phyloP scores from a whole-genome alignment of 2,329 filamentous ascomycete genomes.

The Neonectria neomacrospora region DNA sequence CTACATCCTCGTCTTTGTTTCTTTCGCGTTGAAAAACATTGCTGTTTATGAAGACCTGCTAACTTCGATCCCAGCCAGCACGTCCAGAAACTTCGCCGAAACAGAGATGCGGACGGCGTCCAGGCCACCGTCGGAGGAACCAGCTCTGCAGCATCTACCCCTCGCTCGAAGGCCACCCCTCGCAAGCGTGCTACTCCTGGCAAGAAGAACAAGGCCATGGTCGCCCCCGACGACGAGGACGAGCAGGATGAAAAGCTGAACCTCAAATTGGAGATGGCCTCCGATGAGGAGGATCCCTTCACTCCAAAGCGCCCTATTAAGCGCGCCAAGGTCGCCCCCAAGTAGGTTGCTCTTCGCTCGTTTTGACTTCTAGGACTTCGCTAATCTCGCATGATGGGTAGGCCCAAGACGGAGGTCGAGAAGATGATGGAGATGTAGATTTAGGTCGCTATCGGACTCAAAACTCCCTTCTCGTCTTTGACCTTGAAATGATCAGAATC shows the following conservation, averaged over 20 bases:
- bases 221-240: constrained; percentile 39
- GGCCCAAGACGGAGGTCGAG: constrained; percentile 32
- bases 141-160: constrained; percentile 34
- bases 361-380: not conserved
- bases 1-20: constrained; percentile 16
- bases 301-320: constrained; percentile 37
- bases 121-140: constrained; percentile 32
- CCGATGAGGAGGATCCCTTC: constrained; percentile 23
- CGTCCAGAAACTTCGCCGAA: constrained; percentile 57
- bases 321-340: constrained; percentile 35
- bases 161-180: constrained; percentile 41
- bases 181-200: constrained; percentile 46
- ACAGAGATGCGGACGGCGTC: constrained; percentile 45
- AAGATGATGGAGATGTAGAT: constrained; percentile 10
- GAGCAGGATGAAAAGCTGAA: constrained; percentile 40
- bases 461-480: too few species aligned
- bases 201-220: constrained; percentile 42
- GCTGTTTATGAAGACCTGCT: constrained; percentile 22
- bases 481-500: not conserved
- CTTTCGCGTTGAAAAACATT: constrained; percentile 4
- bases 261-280: constrained; percentile 42
- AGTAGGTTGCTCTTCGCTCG: constrained; percentile 28
- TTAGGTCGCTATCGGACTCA: constrained; percentile 6
- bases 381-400: constrained; percentile 22
- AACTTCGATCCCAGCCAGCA: constrained; percentile 54